Base-by-base conservation (phyloP, 2,329 filamentous ascomycete genomes). In the Metarhizium guizhouense region DNA sequence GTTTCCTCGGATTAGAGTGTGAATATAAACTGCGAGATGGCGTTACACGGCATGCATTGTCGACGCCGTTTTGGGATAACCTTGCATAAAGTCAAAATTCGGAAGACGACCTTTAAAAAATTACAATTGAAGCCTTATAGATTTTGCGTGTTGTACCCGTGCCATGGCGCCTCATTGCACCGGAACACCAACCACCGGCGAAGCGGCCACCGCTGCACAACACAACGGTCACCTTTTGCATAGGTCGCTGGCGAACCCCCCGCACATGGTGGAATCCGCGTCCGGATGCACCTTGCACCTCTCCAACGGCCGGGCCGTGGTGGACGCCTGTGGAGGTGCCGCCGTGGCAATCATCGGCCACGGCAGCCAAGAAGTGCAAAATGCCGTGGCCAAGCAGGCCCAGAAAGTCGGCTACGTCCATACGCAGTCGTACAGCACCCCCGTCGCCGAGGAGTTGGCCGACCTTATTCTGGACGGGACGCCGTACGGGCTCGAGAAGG, bases 301-400 rank as follows among this genome's bases (percentile, higher is more conserved):
- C 6, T 13, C 40, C 40, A 43, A 38, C 16, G 50, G 50, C 18
- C 50, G 20, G 20, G 42, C 50, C 1, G 25, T 52, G 30, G n/a
- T 54, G 14, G 53, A 54, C 47, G 53, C 45, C 13, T 54, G 53
- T 11, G 25, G 13, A n/a, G 53, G 53, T 20, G 45, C 57, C 7
- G 83, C 83, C 7, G 86, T 89, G 6, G 76, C 82, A 10, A 84
- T 82, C 65, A 66, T 88, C 8, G 85, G 85, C 16, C 82, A 87
- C 63, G 78, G 77, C 36, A 76, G 84, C 56, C 61, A 74, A 54
- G 72, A 80, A 55, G 78, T 88, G 25, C 73, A 72, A 32, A 68
- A 76, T 18, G 83, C 83, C 1, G 75, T 87, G 34, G 69, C 72
- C 20, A 64, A 74, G 18, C 83, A 86, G 61, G 71, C 84, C 64